These are phyloP conservation scores for Xerocomellus chrysenteron DNA, from an alignment of 768 basidiomycete genomes.

Conservation along the genomic window DNA sequence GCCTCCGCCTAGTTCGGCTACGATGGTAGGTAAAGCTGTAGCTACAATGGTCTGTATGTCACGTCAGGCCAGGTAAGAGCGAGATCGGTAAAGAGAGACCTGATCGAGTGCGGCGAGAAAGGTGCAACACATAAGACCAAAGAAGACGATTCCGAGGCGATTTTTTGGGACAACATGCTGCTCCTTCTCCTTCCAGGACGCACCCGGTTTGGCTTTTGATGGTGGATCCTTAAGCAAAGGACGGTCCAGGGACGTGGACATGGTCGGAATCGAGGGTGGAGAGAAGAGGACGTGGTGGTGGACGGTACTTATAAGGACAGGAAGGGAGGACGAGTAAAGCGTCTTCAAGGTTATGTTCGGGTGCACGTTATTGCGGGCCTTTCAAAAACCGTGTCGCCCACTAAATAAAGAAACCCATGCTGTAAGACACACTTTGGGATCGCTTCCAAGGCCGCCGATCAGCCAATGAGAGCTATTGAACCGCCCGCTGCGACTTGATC, in stretches of 20 bases:
- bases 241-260: slow-evolving; percentile 3
- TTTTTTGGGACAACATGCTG: slow-evolving; percentile 45
- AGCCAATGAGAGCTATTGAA: too few species aligned
- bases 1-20: slow-evolving; percentile 42
- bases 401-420: too few species aligned
- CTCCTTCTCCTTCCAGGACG: slow-evolving; percentile 40
- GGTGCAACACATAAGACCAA: slow-evolving; percentile 42
- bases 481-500: too few species aligned
- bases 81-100: slow-evolving; percentile 19
- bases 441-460: too few species aligned
- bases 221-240: neutral
- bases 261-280: neutral
- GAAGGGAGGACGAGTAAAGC: neutral
- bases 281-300: neutral
- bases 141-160: slow-evolving; percentile 41
- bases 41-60: slow-evolving; percentile 43
- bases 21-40: slow-evolving; percentile 52
- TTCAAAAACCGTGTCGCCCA: too few species aligned
- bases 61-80: neutral
- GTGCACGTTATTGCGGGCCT: too few species aligned
- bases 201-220: slow-evolving; percentile 24
- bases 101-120: slow-evolving; percentile 52
- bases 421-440: too few species aligned
- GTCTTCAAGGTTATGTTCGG: too few species aligned
- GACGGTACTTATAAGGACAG: neutral